Base-by-base conservation (phyloP, 768 basidiomycete species). In the Pisolithus albus region DNA sequence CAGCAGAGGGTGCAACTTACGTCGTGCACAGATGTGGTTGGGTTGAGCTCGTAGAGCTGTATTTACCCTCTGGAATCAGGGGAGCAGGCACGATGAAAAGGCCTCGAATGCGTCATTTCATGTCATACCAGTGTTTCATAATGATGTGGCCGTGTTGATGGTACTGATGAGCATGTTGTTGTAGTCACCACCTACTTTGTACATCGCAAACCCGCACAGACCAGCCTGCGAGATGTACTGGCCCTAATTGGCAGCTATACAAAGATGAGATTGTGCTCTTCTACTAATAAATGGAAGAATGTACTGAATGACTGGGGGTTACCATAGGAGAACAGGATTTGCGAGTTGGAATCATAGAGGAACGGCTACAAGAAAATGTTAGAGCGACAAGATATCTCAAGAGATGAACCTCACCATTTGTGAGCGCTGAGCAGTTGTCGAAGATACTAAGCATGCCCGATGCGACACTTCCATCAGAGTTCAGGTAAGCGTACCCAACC, bases 351-450 rank as follows among this genome's bases (percentile, higher is more conserved):
- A 62, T 84, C 75, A 65, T 86, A 88, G 23, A 87, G 75, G 52
- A 76, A 86, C 1, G 86, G 83, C 88, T 90, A 61, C 15, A 43
- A 36, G 28, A 15, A 10, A 40, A 21, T 5, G 24, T 59, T 45
- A 49, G 15, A 36, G 19, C 5, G 39, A 36, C 2, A 10, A 24
- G 6, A 2, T 5, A 39, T 13, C 13, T 34, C 11, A 0, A 21
- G n/a, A n/a, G 5, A 8, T 7, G 34, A 4, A 3, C 70, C 81
- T 30, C 55, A 89, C 88, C 50, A 88, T 91, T 69, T 87, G 78
- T 55, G 80, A 85, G n/a, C n/a, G n/a, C n/a, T n/a, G n/a, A n/a
- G 71, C 88, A 90, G 6, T 74, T 60, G 53, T 88, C 84, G 56
- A 72, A 87, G 13, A 69, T 56, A 60, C 80, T 78, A 8, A 62